Base-by-base conservation (phyloP, 768 basidiomycete genomes). In the Aureoboletus auriporus region DNA sequence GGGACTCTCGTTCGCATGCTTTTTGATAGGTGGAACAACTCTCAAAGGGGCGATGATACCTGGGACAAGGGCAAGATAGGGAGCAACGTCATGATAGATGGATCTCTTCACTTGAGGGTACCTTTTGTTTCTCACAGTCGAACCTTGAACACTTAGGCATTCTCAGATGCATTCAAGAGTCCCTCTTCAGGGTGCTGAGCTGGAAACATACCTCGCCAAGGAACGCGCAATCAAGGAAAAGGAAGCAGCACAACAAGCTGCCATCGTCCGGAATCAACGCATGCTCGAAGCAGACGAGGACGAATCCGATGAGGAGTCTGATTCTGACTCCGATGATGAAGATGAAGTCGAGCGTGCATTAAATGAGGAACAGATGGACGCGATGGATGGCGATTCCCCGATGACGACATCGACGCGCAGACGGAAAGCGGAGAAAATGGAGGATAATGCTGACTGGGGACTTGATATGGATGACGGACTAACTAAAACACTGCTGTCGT, bases 241-340 rank as follows among this genome's bases (percentile, higher is more conserved):
- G 56, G 89, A 89, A 58, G 88, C 84, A 0, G 91, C 89, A 1
- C 84, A 90, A 40, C 86, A 92, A 69, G 93, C 90, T 4, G 84
- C 85, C 1, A 72, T 89, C 42, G 89, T 79, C 13, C 84, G 93
- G 30, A 86, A 83, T 45, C 89, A 91, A 58, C 82, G 88, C 30
- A 84, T 96, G 75, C 78, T 96, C 17, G 93, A 98, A 70, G 95
- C 94, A 0, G 93, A 95, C 62, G 93, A 93, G 61, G 93, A 85
- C 49, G 91, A 90, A 39, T 86, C 79, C 31, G 91, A 86, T 48
- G 66, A 67, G 36, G 80, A 88, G 48, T 83, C 80, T 0, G 88
- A 86, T 50, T 83, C 80, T 0, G 88, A 86, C 50, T 74, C 75
- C 1, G 83, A 84, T 10, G 81, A 80, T 12, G 80, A 84, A 29